These are phyloP conservation scores for Lactarius sp. DNA, from an alignment of 768 basidiomycete genomes.

Conservation along the genomic window DNA sequence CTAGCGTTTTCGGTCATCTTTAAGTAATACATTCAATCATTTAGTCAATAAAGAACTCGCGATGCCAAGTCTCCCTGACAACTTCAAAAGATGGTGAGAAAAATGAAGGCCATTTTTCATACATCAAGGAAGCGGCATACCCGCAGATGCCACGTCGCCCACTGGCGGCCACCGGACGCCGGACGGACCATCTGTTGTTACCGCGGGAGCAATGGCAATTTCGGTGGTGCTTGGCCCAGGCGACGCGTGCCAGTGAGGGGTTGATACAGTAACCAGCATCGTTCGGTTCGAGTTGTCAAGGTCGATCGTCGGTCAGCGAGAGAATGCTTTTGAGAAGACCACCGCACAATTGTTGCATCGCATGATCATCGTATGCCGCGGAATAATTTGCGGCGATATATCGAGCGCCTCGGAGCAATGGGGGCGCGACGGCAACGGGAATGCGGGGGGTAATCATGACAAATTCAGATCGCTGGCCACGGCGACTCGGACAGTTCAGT, in stretches of 20 bases:
- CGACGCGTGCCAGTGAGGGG: no score
- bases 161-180: background rate
- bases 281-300: no score
- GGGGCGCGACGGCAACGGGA: background rate
- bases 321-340: background rate
- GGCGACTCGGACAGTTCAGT: no score
- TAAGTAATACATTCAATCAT: background rate
- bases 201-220: background rate
- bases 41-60: background rate
- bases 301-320: constrained; percentile 18
- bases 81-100: constrained; percentile 11
- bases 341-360: background rate
- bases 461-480: no score
- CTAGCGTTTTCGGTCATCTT: background rate
- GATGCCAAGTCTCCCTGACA: constrained; percentile 15
- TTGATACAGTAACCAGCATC: background rate
- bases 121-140: background rate
- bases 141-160: background rate
- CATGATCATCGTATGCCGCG: constrained; percentile 12
- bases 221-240: background rate
- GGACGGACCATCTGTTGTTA: background rate
- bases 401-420: constrained; percentile 6
- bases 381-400: constrained; percentile 13
- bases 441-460: no score
- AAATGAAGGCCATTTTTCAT: background rate